These are phyloP conservation scores for Misopates orontium DNA, from an alignment of 257 asterid species.

Conservation along the genomic window DNA sequence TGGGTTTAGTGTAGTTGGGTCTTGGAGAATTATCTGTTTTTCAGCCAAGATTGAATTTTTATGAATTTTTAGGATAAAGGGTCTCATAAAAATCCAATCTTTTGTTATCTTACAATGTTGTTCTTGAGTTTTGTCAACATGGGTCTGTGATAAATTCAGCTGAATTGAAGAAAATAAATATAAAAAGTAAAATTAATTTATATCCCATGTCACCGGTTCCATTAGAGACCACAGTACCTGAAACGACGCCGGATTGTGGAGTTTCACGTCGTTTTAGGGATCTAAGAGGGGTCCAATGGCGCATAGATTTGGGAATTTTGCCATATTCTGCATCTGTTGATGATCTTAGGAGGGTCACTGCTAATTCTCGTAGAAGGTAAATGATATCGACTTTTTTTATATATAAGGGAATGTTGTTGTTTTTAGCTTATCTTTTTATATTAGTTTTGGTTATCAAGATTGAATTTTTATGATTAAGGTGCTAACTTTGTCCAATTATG, in stretches of 20 bases:
- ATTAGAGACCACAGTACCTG: slow-evolving; percentile 28
- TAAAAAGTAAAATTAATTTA: not conserved
- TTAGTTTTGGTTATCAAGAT: too few relatives aligned
- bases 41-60: not conserved
- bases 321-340: slow-evolving; percentile 72
- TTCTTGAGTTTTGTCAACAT: slow-evolving; percentile 8
- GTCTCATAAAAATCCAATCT: not conserved
- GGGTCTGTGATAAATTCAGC: slow-evolving; percentile 15
- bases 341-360: slow-evolving; percentile 85
- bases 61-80: slow-evolving; percentile 3
- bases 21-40: slow-evolving; percentile 4
- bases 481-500: too few relatives aligned
- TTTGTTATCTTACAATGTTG: not conserved
- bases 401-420: too few relatives aligned
- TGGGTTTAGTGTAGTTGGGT: slow-evolving; percentile 20
- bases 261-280: slow-evolving; percentile 49
- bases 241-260: too few relatives aligned
- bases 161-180: slow-evolving; percentile 1
- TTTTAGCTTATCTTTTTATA: slow-evolving; percentile 17
- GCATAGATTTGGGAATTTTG: slow-evolving; percentile 87
- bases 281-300: slow-evolving; percentile 97
- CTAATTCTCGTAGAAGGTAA: slow-evolving; percentile 96
- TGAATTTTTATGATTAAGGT: too few relatives aligned
- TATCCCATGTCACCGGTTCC: slow-evolving; percentile 27
- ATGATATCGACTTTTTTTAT: too few relatives aligned